Conservation (phyloP, 83 land plant genomes). For the Isoetes engelmannii region DNA sequence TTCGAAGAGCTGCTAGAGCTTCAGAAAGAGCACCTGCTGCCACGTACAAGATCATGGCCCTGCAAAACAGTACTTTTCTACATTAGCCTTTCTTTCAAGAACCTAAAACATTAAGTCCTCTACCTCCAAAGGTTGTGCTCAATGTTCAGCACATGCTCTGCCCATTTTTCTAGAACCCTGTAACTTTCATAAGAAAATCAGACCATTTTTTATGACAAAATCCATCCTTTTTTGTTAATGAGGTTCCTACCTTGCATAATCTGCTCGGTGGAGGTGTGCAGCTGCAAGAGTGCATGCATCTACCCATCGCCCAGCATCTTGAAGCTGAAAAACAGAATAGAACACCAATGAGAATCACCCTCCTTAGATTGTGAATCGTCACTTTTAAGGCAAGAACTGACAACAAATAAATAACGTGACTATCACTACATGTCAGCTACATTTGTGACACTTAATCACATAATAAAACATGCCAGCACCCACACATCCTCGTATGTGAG, state of each 20-base stretch:
- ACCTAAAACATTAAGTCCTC: not conserved
- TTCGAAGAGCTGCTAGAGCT: constrained; percentile 85
- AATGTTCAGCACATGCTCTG: constrained; percentile 61
- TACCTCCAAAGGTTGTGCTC: constrained; percentile 96
- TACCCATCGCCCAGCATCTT: constrained; percentile 98
- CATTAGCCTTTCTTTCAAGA: not conserved
- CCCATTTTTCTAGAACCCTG: constrained; percentile 98
- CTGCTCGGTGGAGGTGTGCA: constrained; percentile 82
- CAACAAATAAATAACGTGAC: no score
- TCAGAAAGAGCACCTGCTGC: constrained; percentile 89
- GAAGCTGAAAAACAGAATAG: constrained; percentile 52
- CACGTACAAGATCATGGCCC: constrained; percentile 77
- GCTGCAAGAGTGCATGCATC: constrained; percentile 99
- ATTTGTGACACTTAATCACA: no score
- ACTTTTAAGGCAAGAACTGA: no score
- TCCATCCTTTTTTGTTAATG: not conserved
- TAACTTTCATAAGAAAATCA: not conserved
- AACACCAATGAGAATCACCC: no score
- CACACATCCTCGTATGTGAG: no score
- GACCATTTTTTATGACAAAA: not conserved
- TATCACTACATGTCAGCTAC: no score
- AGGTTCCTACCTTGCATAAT: constrained; percentile 62
- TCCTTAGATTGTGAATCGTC: no score
- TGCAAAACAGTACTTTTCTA: constrained; percentile 20
- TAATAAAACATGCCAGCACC: no score